Evolutionary conservation across 1,284 basidiomycete species (phyloP).

Genomic region (Melampsora larici-populina): DNA sequence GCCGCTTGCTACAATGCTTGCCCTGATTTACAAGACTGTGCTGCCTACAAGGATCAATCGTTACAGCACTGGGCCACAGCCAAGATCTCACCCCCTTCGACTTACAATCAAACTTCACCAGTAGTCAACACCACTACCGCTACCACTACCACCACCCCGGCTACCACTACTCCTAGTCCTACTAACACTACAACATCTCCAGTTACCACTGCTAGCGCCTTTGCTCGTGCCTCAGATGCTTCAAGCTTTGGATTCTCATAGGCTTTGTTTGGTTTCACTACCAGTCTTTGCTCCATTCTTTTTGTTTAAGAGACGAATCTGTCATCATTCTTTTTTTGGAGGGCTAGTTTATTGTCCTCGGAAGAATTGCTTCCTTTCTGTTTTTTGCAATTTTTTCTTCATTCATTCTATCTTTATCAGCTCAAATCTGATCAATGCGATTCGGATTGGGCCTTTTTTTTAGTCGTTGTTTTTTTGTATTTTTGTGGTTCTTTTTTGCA

Average conservation of each 20-base stretch:
- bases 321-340: no score
- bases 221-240: background rate
- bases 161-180: background rate
- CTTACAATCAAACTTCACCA: background rate
- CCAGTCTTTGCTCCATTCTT: background rate
- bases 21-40: constrained; percentile 19
- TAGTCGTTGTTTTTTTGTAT: no score
- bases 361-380: no score
- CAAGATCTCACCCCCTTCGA: constrained; percentile 7
- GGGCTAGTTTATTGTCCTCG: no score
- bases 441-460: no score
- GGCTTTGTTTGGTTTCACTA: background rate
- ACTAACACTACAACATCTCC: constrained; percentile 2
- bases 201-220: background rate
- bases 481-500: no score
- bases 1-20: constrained; percentile 39
- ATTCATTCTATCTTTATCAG: no score
- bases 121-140: background rate
- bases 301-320: background rate
- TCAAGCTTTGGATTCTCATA: background rate
- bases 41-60: constrained; percentile 25
- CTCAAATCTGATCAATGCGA: no score
- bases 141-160: background rate
- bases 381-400: no score
- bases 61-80: constrained; percentile 8